A percentile compares a stretch with the other conserved stretches of the same genome.
Conservation (phyloP, 768 basidiomycete genomes). For the Suillus variegatus region DNA sequence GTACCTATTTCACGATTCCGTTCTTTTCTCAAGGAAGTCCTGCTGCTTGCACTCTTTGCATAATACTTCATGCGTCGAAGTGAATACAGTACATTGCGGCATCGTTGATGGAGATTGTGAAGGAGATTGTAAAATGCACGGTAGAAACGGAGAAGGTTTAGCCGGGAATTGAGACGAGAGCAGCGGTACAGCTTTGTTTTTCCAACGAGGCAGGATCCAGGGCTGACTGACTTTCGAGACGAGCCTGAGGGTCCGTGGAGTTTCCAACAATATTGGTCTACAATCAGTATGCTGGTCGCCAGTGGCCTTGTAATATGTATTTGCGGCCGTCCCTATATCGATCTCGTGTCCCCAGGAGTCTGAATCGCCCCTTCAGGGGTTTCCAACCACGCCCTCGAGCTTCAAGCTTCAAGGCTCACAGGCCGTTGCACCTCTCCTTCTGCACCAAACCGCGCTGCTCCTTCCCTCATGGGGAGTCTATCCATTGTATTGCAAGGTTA, state of each 20-base stretch:
- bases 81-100: slow-evolving; percentile 4
- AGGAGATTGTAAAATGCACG: slow-evolving; percentile 26
- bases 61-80: slow-evolving; percentile 2
- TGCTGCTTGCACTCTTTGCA: slow-evolving; percentile 18
- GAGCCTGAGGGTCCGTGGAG: background rate
- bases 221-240: background rate
- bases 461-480: background rate
- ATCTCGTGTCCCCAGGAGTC: background rate
- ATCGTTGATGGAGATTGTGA: background rate
- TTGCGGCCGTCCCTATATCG: background rate
- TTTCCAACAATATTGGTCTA: background rate
- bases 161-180: background rate
- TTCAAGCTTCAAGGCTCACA: background rate
- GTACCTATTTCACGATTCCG: too few relatives aligned
- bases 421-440: background rate
- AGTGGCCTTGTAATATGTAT: background rate
- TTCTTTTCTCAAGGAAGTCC: slow-evolving; percentile 9
- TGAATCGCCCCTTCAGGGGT: background rate
- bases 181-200: background rate
- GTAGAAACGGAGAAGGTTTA: slow-evolving; percentile 7
- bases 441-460: background rate
- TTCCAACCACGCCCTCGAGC: background rate
- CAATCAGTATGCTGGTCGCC: background rate
- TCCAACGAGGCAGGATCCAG: background rate
- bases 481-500: background rate